Percentiles rank a stretch among this genome's conserved stretches.
Conservation (phyloP, 148 eudicot species). For the Rhododendron vialii region DNA sequence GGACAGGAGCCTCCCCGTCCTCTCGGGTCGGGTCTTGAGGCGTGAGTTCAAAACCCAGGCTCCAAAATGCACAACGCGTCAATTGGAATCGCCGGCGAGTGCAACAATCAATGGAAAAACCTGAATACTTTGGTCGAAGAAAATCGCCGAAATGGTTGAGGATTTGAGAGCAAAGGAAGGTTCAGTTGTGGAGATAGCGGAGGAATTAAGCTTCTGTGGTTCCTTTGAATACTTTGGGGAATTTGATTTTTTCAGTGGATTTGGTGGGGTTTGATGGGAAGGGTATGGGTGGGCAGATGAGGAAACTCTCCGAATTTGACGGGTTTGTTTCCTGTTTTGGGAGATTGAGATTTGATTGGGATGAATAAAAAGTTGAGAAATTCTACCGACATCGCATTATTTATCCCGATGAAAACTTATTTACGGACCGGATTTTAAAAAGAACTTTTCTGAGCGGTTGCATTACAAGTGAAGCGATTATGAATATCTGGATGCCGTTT, state of each 20-base stretch:
- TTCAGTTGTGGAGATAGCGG: slow-evolving; percentile 1
- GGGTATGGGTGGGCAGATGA: not conserved
- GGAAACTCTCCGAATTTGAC: not conserved
- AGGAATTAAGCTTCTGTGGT: not conserved
- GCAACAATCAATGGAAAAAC: not conserved
- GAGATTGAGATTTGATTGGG: not conserved
- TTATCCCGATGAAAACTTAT: no score
- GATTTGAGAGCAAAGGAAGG: slow-evolving; percentile 14
- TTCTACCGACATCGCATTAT: no score
- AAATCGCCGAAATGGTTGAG: slow-evolving; percentile 15
- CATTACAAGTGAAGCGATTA: slow-evolving; percentile 17
- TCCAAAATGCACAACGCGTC: not conserved
- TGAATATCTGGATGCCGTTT: slow-evolving; percentile 21
- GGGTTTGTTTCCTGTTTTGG: slow-evolving; percentile 8
- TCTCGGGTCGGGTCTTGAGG: no score
- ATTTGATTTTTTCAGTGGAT: slow-evolving; percentile 13
- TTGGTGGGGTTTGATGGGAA: not conserved
- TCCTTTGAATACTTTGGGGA: slow-evolving; percentile 18
- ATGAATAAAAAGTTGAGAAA: not conserved
- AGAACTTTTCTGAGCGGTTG: not conserved
- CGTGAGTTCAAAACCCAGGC: no score
- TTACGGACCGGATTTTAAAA: no score
- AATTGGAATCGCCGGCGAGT: slow-evolving; percentile 10
- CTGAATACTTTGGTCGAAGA: slow-evolving; percentile 7
- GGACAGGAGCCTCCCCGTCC: no score